Evolutionary conservation across 495 filamentous ascomycete genomes (phyloP).

Genomic region (Apodospora peruviana): DNA sequence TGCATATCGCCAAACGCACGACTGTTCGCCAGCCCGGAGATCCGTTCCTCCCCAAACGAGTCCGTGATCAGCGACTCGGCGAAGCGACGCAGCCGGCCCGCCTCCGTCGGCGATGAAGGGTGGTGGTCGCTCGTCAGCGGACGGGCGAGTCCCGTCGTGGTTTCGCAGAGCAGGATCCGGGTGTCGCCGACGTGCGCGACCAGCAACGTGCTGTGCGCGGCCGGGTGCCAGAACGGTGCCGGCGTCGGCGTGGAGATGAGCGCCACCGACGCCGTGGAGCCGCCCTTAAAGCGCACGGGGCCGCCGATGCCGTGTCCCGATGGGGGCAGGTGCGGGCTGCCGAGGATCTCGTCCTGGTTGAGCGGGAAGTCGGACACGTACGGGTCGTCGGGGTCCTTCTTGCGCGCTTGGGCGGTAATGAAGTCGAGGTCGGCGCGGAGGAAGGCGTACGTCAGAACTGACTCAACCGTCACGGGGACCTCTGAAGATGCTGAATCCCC

Average conservation of each 20-base stretch:
- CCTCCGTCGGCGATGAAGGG: constrained; percentile 78
- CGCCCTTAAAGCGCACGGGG: constrained; percentile 76
- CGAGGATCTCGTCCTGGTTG: constrained; percentile 74
- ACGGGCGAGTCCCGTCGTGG: constrained; percentile 65
- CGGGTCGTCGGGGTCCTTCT: constrained; percentile 61
- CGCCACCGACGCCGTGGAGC: constrained; percentile 82
- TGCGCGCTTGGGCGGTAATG: constrained; percentile 73
- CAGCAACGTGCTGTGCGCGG: constrained; percentile 73
- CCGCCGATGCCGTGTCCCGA: constrained; percentile 59
- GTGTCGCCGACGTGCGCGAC: constrained; percentile 92
- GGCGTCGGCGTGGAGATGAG: constrained; percentile 88
- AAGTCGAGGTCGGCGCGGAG: constrained; percentile 90
- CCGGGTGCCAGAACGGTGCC: constrained; percentile 91
- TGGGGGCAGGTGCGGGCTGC: constrained; percentile 53
- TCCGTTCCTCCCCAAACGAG: constrained; percentile 94
- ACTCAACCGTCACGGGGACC: constrained; percentile 44
- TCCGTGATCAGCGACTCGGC: constrained; percentile 79
- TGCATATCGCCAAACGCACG: constrained; percentile 88
- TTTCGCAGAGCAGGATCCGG: constrained; percentile 79
- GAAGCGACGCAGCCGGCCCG: constrained; percentile 75
- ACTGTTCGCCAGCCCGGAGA: constrained; percentile 88
- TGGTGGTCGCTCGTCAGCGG: constrained; percentile 87
- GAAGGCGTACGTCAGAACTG: constrained; percentile 82
- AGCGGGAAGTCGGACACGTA: constrained; percentile 65
- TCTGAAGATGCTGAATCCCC: constrained; percentile 1